Conservation (phyloP, 257 asterid species). For the Echites panduratus region DNA sequence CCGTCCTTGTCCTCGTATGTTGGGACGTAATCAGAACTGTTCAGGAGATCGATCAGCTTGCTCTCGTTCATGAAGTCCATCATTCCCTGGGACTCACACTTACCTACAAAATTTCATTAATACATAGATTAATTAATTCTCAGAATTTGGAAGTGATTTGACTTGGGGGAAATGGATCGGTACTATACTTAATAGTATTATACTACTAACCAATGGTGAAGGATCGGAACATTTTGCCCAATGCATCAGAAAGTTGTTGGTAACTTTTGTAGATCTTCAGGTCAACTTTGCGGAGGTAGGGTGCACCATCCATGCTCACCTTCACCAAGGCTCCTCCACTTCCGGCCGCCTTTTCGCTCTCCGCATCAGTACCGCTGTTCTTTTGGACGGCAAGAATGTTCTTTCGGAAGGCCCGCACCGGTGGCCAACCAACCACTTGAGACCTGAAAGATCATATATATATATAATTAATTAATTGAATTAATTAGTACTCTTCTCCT, state of each 20-base stretch:
- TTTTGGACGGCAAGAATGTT: slow-evolving; percentile 45
- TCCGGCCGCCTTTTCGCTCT: slow-evolving; percentile 20
- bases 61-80: slow-evolving; percentile 71
- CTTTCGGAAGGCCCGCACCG: slow-evolving; percentile 67
- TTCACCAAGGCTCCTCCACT: slow-evolving; percentile 47
- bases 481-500: too few species aligned
- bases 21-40: slow-evolving; percentile 67
- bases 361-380: slow-evolving; percentile 28
- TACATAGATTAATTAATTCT: too few species aligned
- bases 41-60: slow-evolving; percentile 61
- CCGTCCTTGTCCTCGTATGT: slow-evolving; percentile 83
- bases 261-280: slow-evolving; percentile 61
- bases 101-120: slow-evolving; percentile 26
- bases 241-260: slow-evolving; percentile 55
- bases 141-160: too few species aligned
- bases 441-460: slow-evolving; percentile 38
- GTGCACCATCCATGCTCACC: slow-evolving; percentile 92
- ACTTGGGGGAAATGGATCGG: too few species aligned
- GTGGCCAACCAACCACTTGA: slow-evolving; percentile 95
- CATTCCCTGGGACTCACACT: slow-evolving; percentile 59
- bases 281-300: slow-evolving; percentile 77
- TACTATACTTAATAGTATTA: too few species aligned
- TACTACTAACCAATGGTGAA: slow-evolving; percentile 44
- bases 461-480: too few species aligned
- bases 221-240: slow-evolving; percentile 69